Evolutionary conservation across 169 alveolate genomes (phyloP).

Genomic region (Eimeria tenella): DNA sequence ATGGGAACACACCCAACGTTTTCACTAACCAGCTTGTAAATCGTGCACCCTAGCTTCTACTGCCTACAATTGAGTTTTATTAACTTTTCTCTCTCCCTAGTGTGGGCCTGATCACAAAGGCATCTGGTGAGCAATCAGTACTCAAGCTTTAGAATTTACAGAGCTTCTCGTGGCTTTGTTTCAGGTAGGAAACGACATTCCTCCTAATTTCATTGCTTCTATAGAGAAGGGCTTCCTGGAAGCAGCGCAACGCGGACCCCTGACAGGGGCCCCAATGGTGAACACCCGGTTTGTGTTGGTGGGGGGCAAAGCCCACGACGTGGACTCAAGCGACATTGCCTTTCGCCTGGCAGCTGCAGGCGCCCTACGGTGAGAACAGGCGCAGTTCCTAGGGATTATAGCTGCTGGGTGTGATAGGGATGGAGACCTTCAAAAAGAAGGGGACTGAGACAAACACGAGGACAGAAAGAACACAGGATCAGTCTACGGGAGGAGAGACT

Average conservation of each 20-base stretch:
- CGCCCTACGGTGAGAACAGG: slow-evolving; percentile 87
- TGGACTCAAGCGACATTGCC: slow-evolving; percentile 96
- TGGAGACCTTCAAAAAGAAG: not conserved
- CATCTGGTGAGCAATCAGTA: too few relatives aligned
- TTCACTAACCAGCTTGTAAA: slow-evolving; percentile 78
- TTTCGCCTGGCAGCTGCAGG: slow-evolving; percentile 95
- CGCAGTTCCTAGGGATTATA: too few relatives aligned
- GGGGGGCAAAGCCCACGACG: slow-evolving; percentile 96
- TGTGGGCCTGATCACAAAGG: too few relatives aligned
- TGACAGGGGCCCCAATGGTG: slow-evolving; percentile 95
- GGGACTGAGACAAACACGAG: not conserved
- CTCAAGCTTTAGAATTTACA: not conserved
- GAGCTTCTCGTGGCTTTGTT: not conserved
- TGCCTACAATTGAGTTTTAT: not conserved
- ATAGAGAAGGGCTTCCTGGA: slow-evolving; percentile 97
- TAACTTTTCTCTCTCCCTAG: not conserved
- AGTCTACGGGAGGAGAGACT: not conserved
- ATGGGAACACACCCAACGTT: slow-evolving; percentile 79
- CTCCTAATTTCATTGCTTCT: slow-evolving; percentile 95
- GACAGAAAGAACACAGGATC: not conserved
- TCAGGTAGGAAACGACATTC: slow-evolving; percentile 92
- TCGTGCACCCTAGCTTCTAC: not conserved
- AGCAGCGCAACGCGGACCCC: slow-evolving; percentile 90
- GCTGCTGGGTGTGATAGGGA: slow-evolving; percentile 24
- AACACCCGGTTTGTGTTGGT: slow-evolving; percentile 92